These are phyloP conservation scores for Boletus sp. DNA, from an alignment of 1,284 basidiomycete genomes.

Conservation along the genomic window DNA sequence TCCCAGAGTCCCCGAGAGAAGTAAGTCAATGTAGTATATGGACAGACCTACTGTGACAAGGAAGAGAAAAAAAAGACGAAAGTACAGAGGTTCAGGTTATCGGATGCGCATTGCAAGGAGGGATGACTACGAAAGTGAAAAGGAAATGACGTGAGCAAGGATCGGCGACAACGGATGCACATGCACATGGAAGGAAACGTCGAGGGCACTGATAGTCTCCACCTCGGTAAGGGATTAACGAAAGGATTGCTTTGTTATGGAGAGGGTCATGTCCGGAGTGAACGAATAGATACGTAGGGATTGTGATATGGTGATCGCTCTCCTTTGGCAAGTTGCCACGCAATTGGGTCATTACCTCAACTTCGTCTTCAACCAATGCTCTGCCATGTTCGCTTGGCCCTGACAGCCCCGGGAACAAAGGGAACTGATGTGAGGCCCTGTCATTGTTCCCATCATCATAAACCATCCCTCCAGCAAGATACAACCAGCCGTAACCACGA, in stretches of 20 bases:
- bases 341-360: conserved; percentile 25
- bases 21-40: conserved; percentile 37
- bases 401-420: conserved; percentile 13
- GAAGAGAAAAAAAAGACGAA: neutral
- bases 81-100: conserved; percentile 20
- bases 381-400: conserved; percentile 18
- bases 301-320: conserved; percentile 23
- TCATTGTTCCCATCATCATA: conserved; percentile 25
- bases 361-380: conserved; percentile 15
- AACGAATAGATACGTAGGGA: conserved; percentile 41
- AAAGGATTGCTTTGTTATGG: conserved; percentile 23
- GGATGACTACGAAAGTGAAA: conserved; percentile 13
- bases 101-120: conserved; percentile 3
- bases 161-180: conserved; percentile 10
- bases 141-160: conserved; percentile 13
- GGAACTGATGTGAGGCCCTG: conserved; percentile 15
- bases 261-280: conserved; percentile 33
- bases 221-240: conserved; percentile 20
- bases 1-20: conserved; percentile 13
- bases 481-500: conserved; percentile 33
- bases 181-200: conserved; percentile 11
- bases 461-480: conserved; percentile 33
- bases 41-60: conserved; percentile 36
- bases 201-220: conserved; percentile 11
- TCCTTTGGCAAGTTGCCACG: conserved; percentile 28